Evolutionary conservation across 805 yeast species (phyloP), one percentile per base, ranked within the genome.

Genomic region (Komagataella pseudopastoris): DNA sequence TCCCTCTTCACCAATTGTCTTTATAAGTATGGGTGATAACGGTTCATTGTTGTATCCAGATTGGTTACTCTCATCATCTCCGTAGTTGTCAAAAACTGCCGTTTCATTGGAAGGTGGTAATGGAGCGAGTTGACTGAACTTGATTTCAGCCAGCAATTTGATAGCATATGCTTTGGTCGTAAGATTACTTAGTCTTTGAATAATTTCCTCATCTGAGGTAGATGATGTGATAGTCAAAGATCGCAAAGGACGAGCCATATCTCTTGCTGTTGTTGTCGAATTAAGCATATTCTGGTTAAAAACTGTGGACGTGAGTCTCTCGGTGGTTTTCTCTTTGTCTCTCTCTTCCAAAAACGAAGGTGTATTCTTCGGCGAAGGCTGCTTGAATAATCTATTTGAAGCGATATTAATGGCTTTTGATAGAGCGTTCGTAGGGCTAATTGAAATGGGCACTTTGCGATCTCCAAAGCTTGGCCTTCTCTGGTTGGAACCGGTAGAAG

Each of bases 151-250:
- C 70, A 84, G 89, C 36, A 88, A 71, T 56, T 83, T 81, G 18
- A 93, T 81, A 0, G 95, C 96, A 61, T 89, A 93, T 0, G 96
- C 88, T 68, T 88, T 89, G 0, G 96, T 88, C 2, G 96, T 88
- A 47, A 88, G 68, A 1, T 80, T 72, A 63, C 89, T 96, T 53
- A 90, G 70, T 51, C 74, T 71, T 23, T 61, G 57, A 6, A 75
- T 64, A 18, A 77, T 70, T 53, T 65, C 64, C 59, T 66, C 44
- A 66, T 74, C 64, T 18, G 59, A 46, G 43, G 51, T 58, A 18
- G 59, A 68, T 71, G 53, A 70, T 72, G n/a, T 65, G 24, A 55
- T 55, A 16, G 20, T 22, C 50, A 30, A 22, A 30, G 46, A 30
- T 4, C 14, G 39, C 39, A 30, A 30, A 8, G 39, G 39, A 30